Conservation (phyloP, 352 stramenopile species). For the Globisporangium splendens region DNA sequence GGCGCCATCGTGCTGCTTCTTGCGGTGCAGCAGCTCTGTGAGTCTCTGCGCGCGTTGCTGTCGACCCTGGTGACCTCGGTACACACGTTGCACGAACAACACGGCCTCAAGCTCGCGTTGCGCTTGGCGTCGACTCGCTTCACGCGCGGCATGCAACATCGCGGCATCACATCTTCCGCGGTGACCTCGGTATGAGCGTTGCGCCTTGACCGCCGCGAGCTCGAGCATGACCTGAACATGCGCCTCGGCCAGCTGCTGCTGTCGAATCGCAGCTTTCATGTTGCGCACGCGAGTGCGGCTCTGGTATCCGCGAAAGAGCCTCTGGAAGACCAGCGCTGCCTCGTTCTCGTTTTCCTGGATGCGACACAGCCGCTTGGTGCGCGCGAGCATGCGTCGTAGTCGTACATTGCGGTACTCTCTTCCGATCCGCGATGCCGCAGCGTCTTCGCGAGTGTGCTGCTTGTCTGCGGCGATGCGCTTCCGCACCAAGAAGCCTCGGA, state of each 20-base stretch:
- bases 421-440: conserved; percentile 37
- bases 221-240: conserved; percentile 55
- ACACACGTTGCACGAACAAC: conserved; percentile 72
- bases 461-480: conserved; percentile 36
- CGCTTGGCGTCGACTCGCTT: conserved; percentile 39
- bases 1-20: conserved; percentile 45
- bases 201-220: conserved; percentile 62
- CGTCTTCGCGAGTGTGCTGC: conserved; percentile 22
- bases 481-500: conserved; percentile 72
- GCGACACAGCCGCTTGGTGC: conserved; percentile 39
- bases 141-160: conserved; percentile 41
- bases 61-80: conserved; percentile 61
- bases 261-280: conserved; percentile 42
- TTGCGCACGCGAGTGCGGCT: conserved; percentile 35
- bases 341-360: conserved; percentile 59
- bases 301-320: conserved; percentile 66
- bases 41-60: conserved; percentile 39
- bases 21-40: conserved; percentile 41
- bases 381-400: conserved; percentile 47
- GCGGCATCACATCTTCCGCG: conserved; percentile 43
- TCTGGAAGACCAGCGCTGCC: conserved; percentile 69
- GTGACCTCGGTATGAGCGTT: conserved; percentile 69
- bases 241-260: conserved; percentile 43
- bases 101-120: conserved; percentile 41
- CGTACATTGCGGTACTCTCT: conserved; percentile 48